Evolutionary conservation across 2,329 filamentous ascomycete species (phyloP), one percentile per base, ranked within the genome.

Genomic region (Ambrosiella beaveri): DNA sequence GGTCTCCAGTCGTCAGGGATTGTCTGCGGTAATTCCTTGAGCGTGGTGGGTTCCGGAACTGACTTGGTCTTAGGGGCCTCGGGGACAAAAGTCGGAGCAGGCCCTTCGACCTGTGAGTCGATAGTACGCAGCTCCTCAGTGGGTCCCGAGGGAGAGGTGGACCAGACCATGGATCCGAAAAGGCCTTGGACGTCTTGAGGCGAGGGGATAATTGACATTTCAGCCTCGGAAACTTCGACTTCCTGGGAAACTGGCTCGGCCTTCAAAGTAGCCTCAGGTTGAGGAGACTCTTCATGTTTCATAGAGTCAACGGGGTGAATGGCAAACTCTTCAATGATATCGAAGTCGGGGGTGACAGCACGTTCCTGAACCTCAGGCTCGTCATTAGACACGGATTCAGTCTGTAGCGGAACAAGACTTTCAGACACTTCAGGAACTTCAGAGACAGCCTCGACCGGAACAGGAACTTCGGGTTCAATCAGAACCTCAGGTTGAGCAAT

Each of bases 1-100:
- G 57, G 57, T 53, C 56, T 59, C 57, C 57, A 59, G 39, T 59
- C 57, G 15, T 59, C 57, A 13, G 38, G 54, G 35, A 59, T 54
- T 2, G 52, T 54, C 45, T 53, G 39, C 11, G 39, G 39, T 12
- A 41, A 6, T n/a, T 41, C 39, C 2, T 55, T 50, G 15, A 15
- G 44, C 9, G 38, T 41, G 5, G 54, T 15, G 36, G 56, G 47
- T 27, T 13, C 36, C 38, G n/a, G 39, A 12, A 41, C 36, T 11
- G 5, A 11, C 39, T 41, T 6, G 27, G 11, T 7, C 54, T 56
- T 19, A n/a, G 54, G 36, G 8, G 13, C 36, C 11, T 3, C 11
- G 15, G 39, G 38, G 2, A 13, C 8, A 12, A 17, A 6, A 36
- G 9, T 35, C 7, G 13, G 6, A n/a, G 11, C 36, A 47, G 54